Conservation (phyloP, 2,329 filamentous ascomycete species). For the Leptosphaerulina australis region DNA sequence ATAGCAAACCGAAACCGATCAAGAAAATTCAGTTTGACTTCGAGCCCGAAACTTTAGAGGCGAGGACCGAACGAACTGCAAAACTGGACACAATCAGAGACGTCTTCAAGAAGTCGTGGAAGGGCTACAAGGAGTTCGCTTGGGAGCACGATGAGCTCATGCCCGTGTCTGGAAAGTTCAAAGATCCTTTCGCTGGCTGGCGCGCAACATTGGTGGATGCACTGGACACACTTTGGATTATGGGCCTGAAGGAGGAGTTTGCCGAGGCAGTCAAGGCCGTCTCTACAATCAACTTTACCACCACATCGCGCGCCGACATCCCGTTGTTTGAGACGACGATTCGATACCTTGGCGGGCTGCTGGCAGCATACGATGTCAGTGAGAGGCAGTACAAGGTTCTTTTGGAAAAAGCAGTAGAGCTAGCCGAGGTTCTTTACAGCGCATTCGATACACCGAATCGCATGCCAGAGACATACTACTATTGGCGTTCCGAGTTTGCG, state of each 20-base stretch:
- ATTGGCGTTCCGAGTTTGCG: constrained; percentile 56
- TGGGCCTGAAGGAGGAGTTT: constrained; percentile 71
- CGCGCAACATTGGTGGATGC: constrained; percentile 83
- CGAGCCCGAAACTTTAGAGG: constrained; percentile 61
- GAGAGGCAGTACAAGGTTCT: constrained; percentile 58
- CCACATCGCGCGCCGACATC: constrained; percentile 57
- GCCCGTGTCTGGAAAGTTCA: constrained; percentile 70
- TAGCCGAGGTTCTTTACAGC: constrained; percentile 68
- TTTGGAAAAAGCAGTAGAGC: constrained; percentile 66
- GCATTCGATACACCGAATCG: constrained; percentile 71
- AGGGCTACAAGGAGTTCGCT: constrained; percentile 77
- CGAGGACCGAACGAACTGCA: constrained; percentile 63
- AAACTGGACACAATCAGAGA: constrained; percentile 71
- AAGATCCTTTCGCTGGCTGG: constrained; percentile 90
- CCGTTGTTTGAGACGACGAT: constrained; percentile 76
- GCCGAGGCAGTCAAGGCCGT: constrained; percentile 65
- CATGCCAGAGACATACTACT: constrained; percentile 67
- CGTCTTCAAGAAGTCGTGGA: constrained; percentile 80
- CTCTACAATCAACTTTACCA: constrained; percentile 66
- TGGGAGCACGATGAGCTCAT: constrained; percentile 86
- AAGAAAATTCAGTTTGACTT: constrained; percentile 80
- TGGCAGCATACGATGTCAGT: constrained; percentile 73
- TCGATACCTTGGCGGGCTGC: constrained; percentile 70
- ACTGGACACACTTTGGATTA: constrained; percentile 75
- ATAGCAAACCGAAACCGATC: constrained; percentile 70